phyloP scores from a whole-genome alignment of 805 yeast species.

The Candida incommunis region DNA sequence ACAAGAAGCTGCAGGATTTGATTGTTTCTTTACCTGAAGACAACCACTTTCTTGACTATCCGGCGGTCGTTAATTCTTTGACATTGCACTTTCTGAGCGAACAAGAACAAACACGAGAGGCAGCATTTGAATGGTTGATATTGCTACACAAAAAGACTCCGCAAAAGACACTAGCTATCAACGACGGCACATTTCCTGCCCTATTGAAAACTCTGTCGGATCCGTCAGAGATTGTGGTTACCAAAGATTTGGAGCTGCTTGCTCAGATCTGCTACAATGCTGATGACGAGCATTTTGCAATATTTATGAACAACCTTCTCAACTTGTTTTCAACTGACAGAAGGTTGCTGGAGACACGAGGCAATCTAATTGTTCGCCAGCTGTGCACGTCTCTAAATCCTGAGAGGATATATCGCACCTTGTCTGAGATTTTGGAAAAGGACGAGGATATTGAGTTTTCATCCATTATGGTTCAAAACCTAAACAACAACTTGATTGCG shows the following conservation, averaged over 20 bases:
- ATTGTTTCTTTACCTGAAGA: constrained; percentile 29
- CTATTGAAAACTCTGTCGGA: constrained; percentile 58
- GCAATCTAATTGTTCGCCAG: constrained; percentile 74
- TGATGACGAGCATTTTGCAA: constrained; percentile 61
- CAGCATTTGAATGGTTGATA: constrained; percentile 81
- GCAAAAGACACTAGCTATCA: constrained; percentile 29
- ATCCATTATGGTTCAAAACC: constrained; percentile 69
- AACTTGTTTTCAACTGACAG: constrained; percentile 57
- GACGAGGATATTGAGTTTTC: constrained; percentile 56
- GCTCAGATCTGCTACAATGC: constrained; percentile 60
- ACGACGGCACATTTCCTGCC: constrained; percentile 57
- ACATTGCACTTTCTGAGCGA: constrained; percentile 60
- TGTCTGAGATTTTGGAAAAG: constrained; percentile 58
- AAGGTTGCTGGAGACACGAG: constrained; percentile 50
- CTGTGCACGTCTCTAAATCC: constrained; percentile 70
- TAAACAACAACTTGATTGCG: constrained; percentile 73
- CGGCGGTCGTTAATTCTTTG: constrained; percentile 54
- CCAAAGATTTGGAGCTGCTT: constrained; percentile 54
- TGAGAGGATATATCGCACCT: constrained; percentile 66
- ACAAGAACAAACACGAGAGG: constrained; percentile 68
- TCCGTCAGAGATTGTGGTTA: constrained; percentile 66
- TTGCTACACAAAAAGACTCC: constrained; percentile 65
- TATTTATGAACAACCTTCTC: constrained; percentile 59
- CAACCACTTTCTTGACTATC: constrained; percentile 28
- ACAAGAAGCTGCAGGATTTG: constrained; percentile 39